A percentile compares a stretch with the other conserved stretches of the same genome.
These are phyloP conservation scores for Mucor racemosus DNA, from an alignment of 371 early-diverging fungal genomes.

Conservation along the genomic window DNA sequence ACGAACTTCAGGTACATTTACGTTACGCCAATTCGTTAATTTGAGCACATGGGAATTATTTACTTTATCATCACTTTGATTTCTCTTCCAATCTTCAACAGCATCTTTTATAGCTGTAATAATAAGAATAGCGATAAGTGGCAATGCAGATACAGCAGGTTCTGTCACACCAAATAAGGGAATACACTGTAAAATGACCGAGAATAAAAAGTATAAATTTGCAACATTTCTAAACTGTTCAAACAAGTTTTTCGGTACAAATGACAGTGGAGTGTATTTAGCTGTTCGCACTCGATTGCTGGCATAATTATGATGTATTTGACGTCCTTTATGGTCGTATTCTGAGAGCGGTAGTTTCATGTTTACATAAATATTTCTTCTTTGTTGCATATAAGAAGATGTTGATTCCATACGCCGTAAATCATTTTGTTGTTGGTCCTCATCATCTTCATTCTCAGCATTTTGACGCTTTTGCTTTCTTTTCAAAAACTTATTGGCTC, in stretches of 20 bases:
- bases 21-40: conserved; percentile 62
- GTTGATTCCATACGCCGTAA: conserved; percentile 43
- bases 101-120: conserved; percentile 94
- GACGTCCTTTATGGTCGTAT: conserved; percentile 30
- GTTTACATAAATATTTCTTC: conserved; percentile 49
- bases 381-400: conserved; percentile 48
- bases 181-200: conserved; percentile 84
- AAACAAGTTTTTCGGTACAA: conserved; percentile 91
- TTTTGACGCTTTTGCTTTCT: conserved; percentile 2
- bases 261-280: conserved; percentile 84
- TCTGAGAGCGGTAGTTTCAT: conserved; percentile 37
- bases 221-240: conserved; percentile 92
- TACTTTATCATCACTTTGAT: conserved; percentile 69
- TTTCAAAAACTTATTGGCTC: conserved; percentile 11
- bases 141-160: conserved; percentile 83
- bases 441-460: background rate
- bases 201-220: conserved; percentile 91
- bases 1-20: conserved; percentile 44
- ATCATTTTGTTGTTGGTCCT: conserved; percentile 7
- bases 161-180: conserved; percentile 73
- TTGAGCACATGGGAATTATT: conserved; percentile 69
- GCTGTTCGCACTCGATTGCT: conserved; percentile 80
- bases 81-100: conserved; percentile 89
- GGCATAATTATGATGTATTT: conserved; percentile 26
- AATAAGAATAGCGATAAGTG: conserved; percentile 80